phyloP scores from a whole-genome alignment of 2,329 filamentous ascomycete genomes.

The Juglanconis juglandina region DNA sequence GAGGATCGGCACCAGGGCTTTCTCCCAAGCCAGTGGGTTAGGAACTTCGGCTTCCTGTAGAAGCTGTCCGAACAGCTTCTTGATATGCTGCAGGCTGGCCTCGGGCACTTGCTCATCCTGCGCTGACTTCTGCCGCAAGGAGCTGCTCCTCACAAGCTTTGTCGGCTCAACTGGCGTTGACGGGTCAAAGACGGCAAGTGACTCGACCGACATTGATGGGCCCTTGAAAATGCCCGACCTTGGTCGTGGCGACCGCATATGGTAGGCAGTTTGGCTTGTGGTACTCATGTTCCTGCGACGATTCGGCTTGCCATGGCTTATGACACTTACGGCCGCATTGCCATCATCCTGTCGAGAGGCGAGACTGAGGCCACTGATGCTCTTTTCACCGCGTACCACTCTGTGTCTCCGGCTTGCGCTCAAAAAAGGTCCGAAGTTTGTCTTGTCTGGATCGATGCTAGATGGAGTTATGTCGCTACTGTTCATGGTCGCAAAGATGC shows the following conservation, averaged over 20 bases:
- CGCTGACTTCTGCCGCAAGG: conserved; percentile 70
- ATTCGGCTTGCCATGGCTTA: conserved; percentile 57
- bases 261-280: conserved; percentile 65
- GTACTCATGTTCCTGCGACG: conserved; percentile 81
- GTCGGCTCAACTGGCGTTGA: conserved; percentile 39
- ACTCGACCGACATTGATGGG: conserved; percentile 49
- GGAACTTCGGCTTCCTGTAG: conserved; percentile 72
- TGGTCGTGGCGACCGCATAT: conserved; percentile 70
- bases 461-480: conserved; percentile 60
- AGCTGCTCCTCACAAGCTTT: conserved; percentile 71
- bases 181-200: conserved; percentile 45
- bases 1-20: conserved; percentile 83
- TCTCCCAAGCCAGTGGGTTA: conserved; percentile 78
- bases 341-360: conserved; percentile 65
- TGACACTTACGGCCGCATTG: conserved; percentile 52
- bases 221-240: conserved; percentile 57
- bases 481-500: conserved; percentile 75
- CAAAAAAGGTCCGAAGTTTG: conserved; percentile 69
- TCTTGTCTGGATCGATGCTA: conserved; percentile 70
- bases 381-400: conserved; percentile 70
- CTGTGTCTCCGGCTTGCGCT: conserved; percentile 73
- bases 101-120: conserved; percentile 81
- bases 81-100: conserved; percentile 84
- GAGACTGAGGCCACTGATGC: conserved; percentile 66
- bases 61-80: conserved; percentile 78